Evolutionary conservation across 768 basidiomycete genomes (phyloP), one percentile per base, ranked within the genome.

Genomic region (Pleurotus pulmonarius): DNA sequence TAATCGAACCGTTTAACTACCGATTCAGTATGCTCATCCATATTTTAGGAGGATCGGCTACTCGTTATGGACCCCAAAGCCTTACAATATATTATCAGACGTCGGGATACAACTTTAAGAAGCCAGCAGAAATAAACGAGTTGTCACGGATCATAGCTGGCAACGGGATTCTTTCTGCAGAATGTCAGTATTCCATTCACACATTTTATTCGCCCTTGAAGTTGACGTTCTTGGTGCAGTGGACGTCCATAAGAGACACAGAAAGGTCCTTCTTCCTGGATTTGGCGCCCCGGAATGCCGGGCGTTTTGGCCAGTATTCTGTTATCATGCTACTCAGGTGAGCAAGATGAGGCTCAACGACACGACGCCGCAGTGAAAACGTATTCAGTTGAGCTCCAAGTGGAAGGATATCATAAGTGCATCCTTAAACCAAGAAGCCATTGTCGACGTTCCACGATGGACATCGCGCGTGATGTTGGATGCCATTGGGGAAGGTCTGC

Each of bases 381-480:
- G 15, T 9, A n/a, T 37, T 18, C 48, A 84, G 82, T 66, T 83
- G 45, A 75, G 75, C 4, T 63, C 72, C 11, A 75, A 76, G 59
- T 83, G 82, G 82, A 76, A 73, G 37, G 80, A 83, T 59, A 70
- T 75, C 24, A 65, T 83, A 16, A 57, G 55, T 39, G 72, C 72
- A 4, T 75, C 71, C 54, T 73, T 73, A 16, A 57, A 68, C 20
- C 70, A 75, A 43, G 73, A 74, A 58, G 69, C 71, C 13, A 64
- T 69, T 16, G 58, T 84, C 11, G 79, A 83, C 60, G 73, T 83
- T 1, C 75, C 79, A 20, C 67, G 72, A 20, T 80, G 80, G 77
- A 72, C 80, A 40, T 78, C 77, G 44, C 73, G 79, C 16, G 72
- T 75, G 1, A 77, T 77, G 0, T 76, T 81, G 69, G 79, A 81